Evolutionary conservation across 805 yeast genomes (phyloP), one percentile per base, ranked within the genome.

Genomic region (Nakazawaea siamensis): DNA sequence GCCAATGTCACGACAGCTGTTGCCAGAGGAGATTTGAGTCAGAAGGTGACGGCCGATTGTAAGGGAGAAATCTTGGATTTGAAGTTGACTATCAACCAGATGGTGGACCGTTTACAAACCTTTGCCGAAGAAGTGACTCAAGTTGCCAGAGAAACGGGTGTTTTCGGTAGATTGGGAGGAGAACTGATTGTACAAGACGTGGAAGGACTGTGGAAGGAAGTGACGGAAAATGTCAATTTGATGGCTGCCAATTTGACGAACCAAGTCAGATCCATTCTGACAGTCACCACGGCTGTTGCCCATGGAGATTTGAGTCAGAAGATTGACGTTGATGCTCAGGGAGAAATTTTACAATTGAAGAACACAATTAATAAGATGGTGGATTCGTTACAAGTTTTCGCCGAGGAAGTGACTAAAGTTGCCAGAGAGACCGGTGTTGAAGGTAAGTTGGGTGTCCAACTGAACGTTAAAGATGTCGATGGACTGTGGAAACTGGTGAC

Each of bases 381-480:
- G 66, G 95, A 85, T 54, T 76, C 92, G 29, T 70, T 85, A 49
- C 92, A 83, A 54, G 76, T 84, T 34, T 85, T 85, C 54, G 95
- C 94, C 8, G 73, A 80, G 19, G 95, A 85, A 58, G 95, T 85
- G 37, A 77, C 94, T 1, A 70, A 87, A 49, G 95, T 85, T 28
- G 95, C 95, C 8, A 76, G 84, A 44, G 95, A 85, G 64, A 94
- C 85, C 45, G 95, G 95, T 64, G 83, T 84, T 33, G 90, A 85
- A 50, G 95, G 95, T 62, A 85, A 84, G 55, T 70, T 85, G 36
- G 95, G 95, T 48, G 92, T 84, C 31, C 94, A 84, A 52, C 94
- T 95, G 6, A 92, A 85, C 52, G 94, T 85, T 18, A 73, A 77
- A 35, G 95, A 85, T 61, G 94, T 85, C 16, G 94, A 84, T 56